These are phyloP conservation scores for Globisporangium paddicum DNA, from an alignment of 352 stramenopile species.

Conservation along the genomic window DNA sequence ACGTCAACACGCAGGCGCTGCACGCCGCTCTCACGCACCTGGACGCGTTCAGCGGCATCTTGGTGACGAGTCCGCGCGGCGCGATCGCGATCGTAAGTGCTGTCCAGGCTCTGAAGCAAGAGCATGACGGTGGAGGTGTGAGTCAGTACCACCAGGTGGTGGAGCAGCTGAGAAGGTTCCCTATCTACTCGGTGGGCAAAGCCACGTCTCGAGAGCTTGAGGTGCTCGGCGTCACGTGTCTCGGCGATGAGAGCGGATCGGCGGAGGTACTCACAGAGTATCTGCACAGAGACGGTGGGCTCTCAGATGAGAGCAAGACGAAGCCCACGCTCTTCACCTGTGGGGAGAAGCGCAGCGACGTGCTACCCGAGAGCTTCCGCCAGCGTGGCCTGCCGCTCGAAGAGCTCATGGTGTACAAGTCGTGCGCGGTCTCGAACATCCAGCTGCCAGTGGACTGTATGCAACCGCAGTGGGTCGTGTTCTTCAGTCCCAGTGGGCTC, in stretches of 20 bases:
- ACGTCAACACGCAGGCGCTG: slow-evolving; percentile 43
- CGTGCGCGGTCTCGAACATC: slow-evolving; percentile 41
- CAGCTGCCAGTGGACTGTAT: slow-evolving; percentile 29
- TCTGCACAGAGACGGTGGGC: slow-evolving; percentile 29
- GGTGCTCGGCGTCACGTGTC: slow-evolving; percentile 41
- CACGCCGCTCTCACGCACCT: slow-evolving; percentile 34
- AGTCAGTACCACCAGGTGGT: slow-evolving; percentile 13
- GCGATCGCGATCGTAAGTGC: slow-evolving; percentile 43
- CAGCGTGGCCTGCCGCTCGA: slow-evolving; percentile 36
- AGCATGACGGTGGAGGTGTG: neutral
- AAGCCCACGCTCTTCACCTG: slow-evolving; percentile 75
- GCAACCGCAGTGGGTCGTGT: slow-evolving; percentile 61
- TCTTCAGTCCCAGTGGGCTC: slow-evolving; percentile 80
- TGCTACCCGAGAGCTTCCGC: slow-evolving; percentile 59
- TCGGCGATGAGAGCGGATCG: slow-evolving; percentile 67
- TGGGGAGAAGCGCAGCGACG: slow-evolving; percentile 63
- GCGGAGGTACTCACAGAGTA: slow-evolving; percentile 51
- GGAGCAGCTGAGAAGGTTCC: slow-evolving; percentile 20
- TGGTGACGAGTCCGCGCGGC: slow-evolving; percentile 76
- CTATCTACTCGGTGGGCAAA: slow-evolving; percentile 62
- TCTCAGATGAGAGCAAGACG: slow-evolving; percentile 26
- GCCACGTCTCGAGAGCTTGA: slow-evolving; percentile 62
- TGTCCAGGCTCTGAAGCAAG: slow-evolving; percentile 21
- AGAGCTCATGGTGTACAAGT: slow-evolving; percentile 67
- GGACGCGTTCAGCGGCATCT: slow-evolving; percentile 45